These are phyloP conservation scores for Scleromitrula shiraiana DNA, from an alignment of 2,329 filamentous ascomycete species.

Conservation along the genomic window DNA sequence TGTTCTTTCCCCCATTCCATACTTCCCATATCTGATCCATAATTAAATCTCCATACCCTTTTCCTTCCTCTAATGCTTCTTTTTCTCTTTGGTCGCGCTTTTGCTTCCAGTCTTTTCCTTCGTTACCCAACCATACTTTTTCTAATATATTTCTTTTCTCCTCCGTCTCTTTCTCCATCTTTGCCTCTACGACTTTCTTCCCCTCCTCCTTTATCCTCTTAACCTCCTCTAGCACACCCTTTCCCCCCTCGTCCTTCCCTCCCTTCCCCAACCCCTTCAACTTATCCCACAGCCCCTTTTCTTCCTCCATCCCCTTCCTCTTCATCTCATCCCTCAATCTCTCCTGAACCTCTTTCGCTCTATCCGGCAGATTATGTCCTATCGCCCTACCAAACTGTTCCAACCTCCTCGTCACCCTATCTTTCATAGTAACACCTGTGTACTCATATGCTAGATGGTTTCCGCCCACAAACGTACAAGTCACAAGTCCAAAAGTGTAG, in stretches of 20 bases:
- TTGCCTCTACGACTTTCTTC: constrained; percentile 10
- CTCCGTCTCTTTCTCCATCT: constrained; percentile 12
- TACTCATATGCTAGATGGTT: constrained; percentile 27
- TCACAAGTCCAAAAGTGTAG: constrained; percentile 47
- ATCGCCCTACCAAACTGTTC: not conserved
- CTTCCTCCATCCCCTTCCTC: constrained; percentile 12
- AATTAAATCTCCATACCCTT: constrained; percentile 35
- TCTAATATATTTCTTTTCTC: constrained; percentile 31
- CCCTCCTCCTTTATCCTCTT: too few relatives aligned
- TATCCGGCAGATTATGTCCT: constrained; percentile 13
- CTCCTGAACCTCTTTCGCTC: constrained; percentile 21
- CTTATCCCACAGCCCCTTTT: too few relatives aligned
- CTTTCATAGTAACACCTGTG: constrained; percentile 23
- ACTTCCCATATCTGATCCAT: constrained; percentile 40
- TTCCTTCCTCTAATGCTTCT: constrained; percentile 30
- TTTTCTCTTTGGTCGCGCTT: constrained; percentile 28
- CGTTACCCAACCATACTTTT: constrained; percentile 51
- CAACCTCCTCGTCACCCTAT: constrained; percentile 11
- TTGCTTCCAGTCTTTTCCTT: constrained; percentile 33
- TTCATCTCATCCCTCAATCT: constrained; percentile 18
- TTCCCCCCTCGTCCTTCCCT: not conserved
- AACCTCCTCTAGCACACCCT: constrained; percentile 5
- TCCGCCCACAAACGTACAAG: constrained; percentile 28
- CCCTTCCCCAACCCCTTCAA: not conserved
- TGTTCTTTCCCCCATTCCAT: constrained; percentile 37